Evolutionary conservation across 441 rosid genomes (phyloP), one percentile per base, ranked within the genome.

Genomic region (Kokia cookei): DNA sequence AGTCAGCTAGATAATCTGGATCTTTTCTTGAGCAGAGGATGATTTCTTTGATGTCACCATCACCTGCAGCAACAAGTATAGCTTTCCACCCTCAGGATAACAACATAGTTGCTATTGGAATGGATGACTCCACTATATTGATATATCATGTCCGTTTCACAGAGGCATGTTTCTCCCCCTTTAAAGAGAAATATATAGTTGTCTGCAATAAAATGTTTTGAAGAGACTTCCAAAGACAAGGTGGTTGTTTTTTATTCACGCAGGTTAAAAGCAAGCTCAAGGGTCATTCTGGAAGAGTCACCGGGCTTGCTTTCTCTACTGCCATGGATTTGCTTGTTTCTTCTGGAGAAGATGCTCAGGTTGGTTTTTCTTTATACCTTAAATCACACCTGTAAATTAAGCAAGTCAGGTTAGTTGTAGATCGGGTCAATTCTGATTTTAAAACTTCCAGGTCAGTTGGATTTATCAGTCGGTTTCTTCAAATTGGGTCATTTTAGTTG

Each of bases 81-180:
- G 89, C 88, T 40, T 84, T 88, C 81, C 81, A 83, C 63, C 95
- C 92, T 76, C 87, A 64, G 77, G 91, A 90, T 77, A 88, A 88
- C 82, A 90, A 90, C 74, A 76, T 88, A 64, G 60, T 88, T 79
- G 91, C 89, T 62, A 73, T 87, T 66, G 93, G 91, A 64, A 88
- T 83, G 88, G 91, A 83, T 1, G 87, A 90, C 68, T 86, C 87
- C 29, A 80, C 85, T 7, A 85, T 87, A 40, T 72, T 75, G 43
- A 87, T 87, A 69, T 87, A 88, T 65, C 73, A 86, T 63, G 82
- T 82, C 59, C 84, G 85, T 19, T 57, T 69, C n/a, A 82, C 77
- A 64, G 79, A 87, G 93, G 95, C 87, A 81, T 51, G 62, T 27
- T 17, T 60, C 71, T 69, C 48, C 68, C 32, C 73, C 26, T 26